Conservation (phyloP, 2,329 filamentous ascomycete species). For the Epichloe gansuensis region DNA sequence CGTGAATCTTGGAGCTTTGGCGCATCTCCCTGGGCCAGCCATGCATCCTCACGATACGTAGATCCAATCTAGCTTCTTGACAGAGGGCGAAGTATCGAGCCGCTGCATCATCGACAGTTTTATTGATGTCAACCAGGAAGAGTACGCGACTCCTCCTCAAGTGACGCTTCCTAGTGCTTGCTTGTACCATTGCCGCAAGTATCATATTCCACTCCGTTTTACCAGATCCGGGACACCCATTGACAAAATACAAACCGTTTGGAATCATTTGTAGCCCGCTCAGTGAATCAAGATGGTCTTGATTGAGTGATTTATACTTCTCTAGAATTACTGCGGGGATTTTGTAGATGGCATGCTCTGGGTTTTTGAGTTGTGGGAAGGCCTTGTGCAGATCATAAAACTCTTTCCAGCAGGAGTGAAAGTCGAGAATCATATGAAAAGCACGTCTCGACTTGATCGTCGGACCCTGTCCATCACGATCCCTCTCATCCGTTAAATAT, state of each 20-base stretch:
- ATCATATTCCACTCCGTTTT: conserved; percentile 35
- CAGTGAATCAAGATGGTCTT: conserved; percentile 26
- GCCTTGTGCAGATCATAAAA: conserved; percentile 13
- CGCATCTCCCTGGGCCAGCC: conserved; percentile 26
- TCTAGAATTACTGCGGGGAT: conserved; percentile 15
- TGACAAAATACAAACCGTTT: conserved; percentile 30
- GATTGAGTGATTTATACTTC: conserved; percentile 22
- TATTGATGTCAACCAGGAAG: conserved; percentile 35
- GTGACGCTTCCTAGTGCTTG: conserved; percentile 13
- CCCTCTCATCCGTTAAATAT: conserved; percentile 12
- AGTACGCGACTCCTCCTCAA: conserved; percentile 22
- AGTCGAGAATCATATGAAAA: conserved; percentile 21
- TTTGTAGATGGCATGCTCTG: conserved; percentile 7
- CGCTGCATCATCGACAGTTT: conserved; percentile 32
- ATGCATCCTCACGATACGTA: conserved; percentile 26
- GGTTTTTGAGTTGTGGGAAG: conserved; percentile 23
- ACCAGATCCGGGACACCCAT: conserved; percentile 33
- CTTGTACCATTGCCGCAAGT: conserved; percentile 25
- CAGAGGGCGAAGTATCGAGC: conserved; percentile 27
- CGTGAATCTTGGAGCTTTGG: conserved; percentile 18
- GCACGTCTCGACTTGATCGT: conserved; percentile 13
- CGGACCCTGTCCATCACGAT: conserved; percentile 9
- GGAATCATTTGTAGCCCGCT: conserved; percentile 22
- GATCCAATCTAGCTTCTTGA: conserved; percentile 20
- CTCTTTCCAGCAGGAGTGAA: conserved; percentile 12